Conservation (phyloP, 257 asterid species). For the Plectranthus barbatus region DNA sequence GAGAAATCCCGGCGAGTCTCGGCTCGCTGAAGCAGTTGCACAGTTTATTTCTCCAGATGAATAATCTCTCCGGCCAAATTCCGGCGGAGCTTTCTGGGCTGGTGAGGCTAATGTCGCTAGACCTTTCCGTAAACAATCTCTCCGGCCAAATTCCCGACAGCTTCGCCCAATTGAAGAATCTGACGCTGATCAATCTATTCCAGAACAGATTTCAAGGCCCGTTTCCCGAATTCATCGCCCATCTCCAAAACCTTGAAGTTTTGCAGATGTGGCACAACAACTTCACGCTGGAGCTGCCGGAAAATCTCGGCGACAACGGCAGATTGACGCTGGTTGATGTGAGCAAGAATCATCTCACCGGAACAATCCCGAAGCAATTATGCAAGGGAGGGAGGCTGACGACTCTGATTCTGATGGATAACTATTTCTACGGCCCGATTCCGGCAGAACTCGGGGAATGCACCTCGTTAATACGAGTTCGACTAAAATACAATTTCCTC, state of each 20-base stretch:
- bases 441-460: constrained; percentile 60
- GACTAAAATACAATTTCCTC: constrained; percentile 44
- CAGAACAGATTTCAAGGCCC: constrained; percentile 52
- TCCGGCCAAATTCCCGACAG: constrained; percentile 48
- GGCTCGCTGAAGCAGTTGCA: constrained; percentile 50
- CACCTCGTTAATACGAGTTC: constrained; percentile 31
- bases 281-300: constrained; percentile 63
- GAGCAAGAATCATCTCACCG: constrained; percentile 53
- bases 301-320: constrained; percentile 51
- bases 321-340: constrained; percentile 40
- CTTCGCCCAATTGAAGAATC: constrained; percentile 36
- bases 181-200: constrained; percentile 51
- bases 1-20: constrained; percentile 56
- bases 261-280: constrained; percentile 62
- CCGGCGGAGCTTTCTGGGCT: constrained; percentile 62
- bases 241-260: constrained; percentile 56
- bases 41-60: constrained; percentile 51
- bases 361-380: constrained; percentile 47
- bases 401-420: constrained; percentile 41
- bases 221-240: constrained; percentile 52
- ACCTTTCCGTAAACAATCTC: constrained; percentile 49
- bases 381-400: constrained; percentile 47
- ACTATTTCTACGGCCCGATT: constrained; percentile 45
- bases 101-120: constrained; percentile 51
- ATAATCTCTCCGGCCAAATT: constrained; percentile 49